Evolutionary conservation across 2,329 filamentous ascomycete species (phyloP), one percentile per base, ranked within the genome.

Genomic region (Cladophialophora psammophila): DNA sequence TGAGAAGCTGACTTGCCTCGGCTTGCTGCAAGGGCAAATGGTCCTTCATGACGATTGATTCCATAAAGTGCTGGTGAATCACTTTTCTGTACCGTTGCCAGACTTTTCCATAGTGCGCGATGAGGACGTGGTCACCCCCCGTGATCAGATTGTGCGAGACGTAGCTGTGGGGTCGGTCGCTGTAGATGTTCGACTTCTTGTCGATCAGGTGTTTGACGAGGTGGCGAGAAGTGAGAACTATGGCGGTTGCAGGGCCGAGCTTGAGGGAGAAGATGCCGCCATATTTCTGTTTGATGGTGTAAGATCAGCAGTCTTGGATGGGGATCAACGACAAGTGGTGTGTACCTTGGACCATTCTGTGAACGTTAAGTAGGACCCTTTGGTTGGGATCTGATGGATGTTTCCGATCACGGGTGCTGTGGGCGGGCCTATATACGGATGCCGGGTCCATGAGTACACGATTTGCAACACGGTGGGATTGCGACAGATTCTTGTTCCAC

Each of bases 21-120:
- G 84, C 84, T 63, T 86, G 76, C 50, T 81, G 76, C 0, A 85
- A 60, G 0, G 74, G 67, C 2, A 81, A 63, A 67, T 86, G 80
- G 9, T 80, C 66, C 50, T 78, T 80, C 42, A 62, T 64, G 15
- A 80, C 76, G 66, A 80, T 77, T 12, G 74, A 76, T 71, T 84
- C 83, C 72, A 78, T 83, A 56, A 84, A 78, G 63, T 79, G 75
- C 58, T 82, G 79, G 62, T 84, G 80, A 6, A 83, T 73, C 2
- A 83, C 70, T 65, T 80, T 82, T n/a, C 84, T 77, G n/a, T 80
- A 78, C 3, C 70, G 76, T 6, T 81, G 75, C 84, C 84, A 86
- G 18, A 73, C 75, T 13, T 78, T 74, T 0, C 80, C 80, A 55
- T 84, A 82, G 42, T 82, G 73, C 79, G 85, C 83, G 31, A 81